These are phyloP conservation scores for Quercus rubra DNA, from an alignment of 306 rosid genomes.

Conservation along the genomic window DNA sequence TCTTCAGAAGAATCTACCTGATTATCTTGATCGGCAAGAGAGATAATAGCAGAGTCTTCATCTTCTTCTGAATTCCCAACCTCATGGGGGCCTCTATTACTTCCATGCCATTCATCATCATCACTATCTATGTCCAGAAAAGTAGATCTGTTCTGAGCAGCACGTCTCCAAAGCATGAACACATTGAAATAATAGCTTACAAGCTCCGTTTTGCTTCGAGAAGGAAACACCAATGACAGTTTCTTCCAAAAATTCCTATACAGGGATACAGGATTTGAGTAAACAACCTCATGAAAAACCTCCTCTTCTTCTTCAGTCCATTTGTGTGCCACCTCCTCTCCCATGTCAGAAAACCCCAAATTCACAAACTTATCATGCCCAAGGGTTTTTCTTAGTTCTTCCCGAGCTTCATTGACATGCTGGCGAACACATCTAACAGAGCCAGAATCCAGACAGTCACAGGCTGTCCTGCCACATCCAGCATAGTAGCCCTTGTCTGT, in stretches of 20 bases:
- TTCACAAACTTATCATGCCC: slow-evolving; percentile 42
- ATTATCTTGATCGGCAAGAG: slow-evolving; percentile 34
- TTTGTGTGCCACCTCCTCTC: slow-evolving; percentile 38
- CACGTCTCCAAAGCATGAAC: slow-evolving; percentile 51
- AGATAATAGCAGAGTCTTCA: slow-evolving; percentile 50
- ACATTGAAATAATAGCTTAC: slow-evolving; percentile 55
- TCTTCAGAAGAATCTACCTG: slow-evolving; percentile 37
- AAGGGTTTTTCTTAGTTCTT: slow-evolving; percentile 32
- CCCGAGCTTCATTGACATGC: slow-evolving; percentile 44
- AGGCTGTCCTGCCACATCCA: slow-evolving; percentile 35
- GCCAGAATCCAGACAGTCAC: slow-evolving; percentile 37
- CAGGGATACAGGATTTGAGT: slow-evolving; percentile 39
- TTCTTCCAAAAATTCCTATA: slow-evolving; percentile 57
- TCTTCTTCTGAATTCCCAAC: slow-evolving; percentile 36
- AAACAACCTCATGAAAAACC: slow-evolving; percentile 43
- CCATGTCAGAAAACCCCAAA: slow-evolving; percentile 54
- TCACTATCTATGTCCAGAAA: slow-evolving; percentile 50
- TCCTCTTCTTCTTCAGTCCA: slow-evolving; percentile 60
- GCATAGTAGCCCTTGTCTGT: neutral
- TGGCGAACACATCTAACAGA: slow-evolving; percentile 46
- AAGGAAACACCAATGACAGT: slow-evolving; percentile 35
- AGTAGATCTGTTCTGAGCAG: slow-evolving; percentile 45
- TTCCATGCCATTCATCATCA: slow-evolving; percentile 53
- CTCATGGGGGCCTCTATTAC: slow-evolving; percentile 15
- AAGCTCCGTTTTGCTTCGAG: slow-evolving; percentile 40